These are phyloP conservation scores for Metarhizium guizhouense DNA, from an alignment of 2,329 filamentous ascomycete species.

Conservation along the genomic window DNA sequence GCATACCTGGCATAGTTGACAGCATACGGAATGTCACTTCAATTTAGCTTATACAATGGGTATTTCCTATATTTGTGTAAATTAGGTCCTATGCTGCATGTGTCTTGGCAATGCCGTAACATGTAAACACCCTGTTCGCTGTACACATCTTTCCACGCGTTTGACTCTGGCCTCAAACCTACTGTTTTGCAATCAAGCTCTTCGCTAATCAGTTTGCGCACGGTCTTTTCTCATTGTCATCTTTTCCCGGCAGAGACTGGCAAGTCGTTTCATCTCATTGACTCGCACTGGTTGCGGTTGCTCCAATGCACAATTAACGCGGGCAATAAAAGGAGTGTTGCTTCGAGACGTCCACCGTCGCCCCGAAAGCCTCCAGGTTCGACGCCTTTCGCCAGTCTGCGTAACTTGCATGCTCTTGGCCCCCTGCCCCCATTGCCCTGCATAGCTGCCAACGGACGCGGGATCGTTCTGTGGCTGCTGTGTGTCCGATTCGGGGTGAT, in stretches of 20 bases:
- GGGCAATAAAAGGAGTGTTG: conserved; percentile 15
- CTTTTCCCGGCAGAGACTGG: conserved; percentile 19
- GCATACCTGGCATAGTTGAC: background rate
- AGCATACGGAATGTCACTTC: background rate
- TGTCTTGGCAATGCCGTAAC: background rate
- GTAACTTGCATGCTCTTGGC: background rate
- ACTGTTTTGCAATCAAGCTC: background rate
- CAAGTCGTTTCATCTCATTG: conserved; percentile 20
- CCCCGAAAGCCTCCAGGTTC: conserved; percentile 7
- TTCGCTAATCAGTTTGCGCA: conserved; percentile 11
- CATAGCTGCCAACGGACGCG: background rate
- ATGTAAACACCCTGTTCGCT: background rate
- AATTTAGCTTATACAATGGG: background rate
- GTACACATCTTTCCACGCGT: background rate
- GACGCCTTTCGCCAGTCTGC: background rate
- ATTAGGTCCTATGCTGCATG: background rate
- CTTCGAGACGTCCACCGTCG: conserved; percentile 14
- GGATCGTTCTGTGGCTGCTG: background rate
- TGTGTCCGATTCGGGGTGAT: background rate
- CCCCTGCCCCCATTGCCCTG: background rate
- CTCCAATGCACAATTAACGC: conserved; percentile 19
- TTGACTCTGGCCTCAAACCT: background rate
- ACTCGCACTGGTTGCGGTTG: conserved; percentile 22
- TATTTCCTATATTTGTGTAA: background rate
- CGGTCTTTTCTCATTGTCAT: conserved; percentile 12